Base-by-base conservation (phyloP, 1,139 yeast species). In the Pneumocystis oryctolagi region DNA sequence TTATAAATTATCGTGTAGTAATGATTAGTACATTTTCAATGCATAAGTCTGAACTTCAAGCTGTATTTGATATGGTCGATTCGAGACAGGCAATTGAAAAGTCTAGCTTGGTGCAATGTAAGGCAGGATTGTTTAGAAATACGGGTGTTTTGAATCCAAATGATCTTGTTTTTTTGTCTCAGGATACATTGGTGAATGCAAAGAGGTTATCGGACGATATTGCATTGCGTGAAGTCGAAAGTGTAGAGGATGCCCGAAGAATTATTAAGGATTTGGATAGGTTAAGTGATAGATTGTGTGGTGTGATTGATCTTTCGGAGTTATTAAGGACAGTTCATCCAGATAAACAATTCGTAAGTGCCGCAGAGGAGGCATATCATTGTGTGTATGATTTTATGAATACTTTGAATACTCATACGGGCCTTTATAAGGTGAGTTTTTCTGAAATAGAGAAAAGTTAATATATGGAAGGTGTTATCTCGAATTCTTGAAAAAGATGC, bases 301-400 rank as follows among this genome's bases (percentile, higher is more conserved):
- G 96, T 65, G 97, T 89, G 8, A 90, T 92, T 59, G 99, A 92
- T 73, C 82, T 90, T 63, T 94, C 96, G 34, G 98, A 92, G 68
- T 92, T 92, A 73, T 83, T 94, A 34, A 78, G 98, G 62, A 90
- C 89, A 61, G 67, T 65, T 30, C 97, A 92, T 72, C 97, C 97
- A 0, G 81, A 84, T 67, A 77, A 77, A 62, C 75, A 78, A 57
- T 89, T 88, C 80, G 79, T 85, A 3, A 79, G 78, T 60, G 94
- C 92, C 1, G 96, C 98, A 0, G 96, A 92, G 70, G 80, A 81
- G 62, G 86, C 95, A 37, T 97, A 92, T 71, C 95, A 89, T 69
- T 78, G 83, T 67, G 82, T 92, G 86, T 92, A 85, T 74, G 96
- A 89, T 67, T 90, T 85, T 73, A 94, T 92, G 99, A 92, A 89